Conservation (phyloP, 768 basidiomycete genomes). For the Boletus rex-veris region DNA sequence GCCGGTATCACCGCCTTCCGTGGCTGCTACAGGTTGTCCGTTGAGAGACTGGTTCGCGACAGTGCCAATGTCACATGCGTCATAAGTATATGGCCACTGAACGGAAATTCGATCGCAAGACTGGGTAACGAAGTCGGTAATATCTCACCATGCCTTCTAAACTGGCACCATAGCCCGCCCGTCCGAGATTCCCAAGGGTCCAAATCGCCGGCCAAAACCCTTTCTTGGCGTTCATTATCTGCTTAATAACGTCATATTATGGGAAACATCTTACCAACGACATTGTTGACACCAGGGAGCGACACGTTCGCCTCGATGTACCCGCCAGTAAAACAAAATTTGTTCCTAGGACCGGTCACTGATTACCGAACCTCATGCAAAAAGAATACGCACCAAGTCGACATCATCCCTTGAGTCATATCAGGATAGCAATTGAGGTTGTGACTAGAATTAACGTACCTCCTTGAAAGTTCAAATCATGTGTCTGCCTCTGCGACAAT, state of each 20-base stretch:
- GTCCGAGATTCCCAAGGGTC: slow-evolving; percentile 57
- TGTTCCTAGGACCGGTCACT: slow-evolving; percentile 54
- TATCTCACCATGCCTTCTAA: slow-evolving; percentile 47
- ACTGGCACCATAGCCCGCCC: slow-evolving; percentile 69
- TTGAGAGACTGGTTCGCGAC: slow-evolving; percentile 76
- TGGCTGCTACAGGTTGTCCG: slow-evolving; percentile 61
- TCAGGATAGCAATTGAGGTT: slow-evolving; percentile 26
- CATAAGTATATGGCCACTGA: slow-evolving; percentile 68
- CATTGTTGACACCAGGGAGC: slow-evolving; percentile 63
- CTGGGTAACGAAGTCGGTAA: neutral
- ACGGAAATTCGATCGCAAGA: slow-evolving; percentile 1
- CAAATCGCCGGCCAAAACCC: slow-evolving; percentile 56
- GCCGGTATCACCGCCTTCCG: slow-evolving; percentile 50
- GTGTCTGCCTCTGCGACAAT: slow-evolving; percentile 42
- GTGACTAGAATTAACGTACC: slow-evolving; percentile 23
- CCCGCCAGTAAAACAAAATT: slow-evolving; percentile 87
- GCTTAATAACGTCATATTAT: neutral
- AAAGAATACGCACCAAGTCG: slow-evolving; percentile 32
- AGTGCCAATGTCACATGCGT: slow-evolving; percentile 82
- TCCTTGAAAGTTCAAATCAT: slow-evolving; percentile 45
- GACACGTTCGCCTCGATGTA: slow-evolving; percentile 62
- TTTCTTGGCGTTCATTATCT: slow-evolving; percentile 5
- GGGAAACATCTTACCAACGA: slow-evolving; percentile 41
- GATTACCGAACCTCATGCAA: neutral
- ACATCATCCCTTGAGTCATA: slow-evolving; percentile 46